These are phyloP conservation scores for Odontarrhena argentea DNA, from an alignment of 345 rosid genomes.

Conservation along the genomic window DNA sequence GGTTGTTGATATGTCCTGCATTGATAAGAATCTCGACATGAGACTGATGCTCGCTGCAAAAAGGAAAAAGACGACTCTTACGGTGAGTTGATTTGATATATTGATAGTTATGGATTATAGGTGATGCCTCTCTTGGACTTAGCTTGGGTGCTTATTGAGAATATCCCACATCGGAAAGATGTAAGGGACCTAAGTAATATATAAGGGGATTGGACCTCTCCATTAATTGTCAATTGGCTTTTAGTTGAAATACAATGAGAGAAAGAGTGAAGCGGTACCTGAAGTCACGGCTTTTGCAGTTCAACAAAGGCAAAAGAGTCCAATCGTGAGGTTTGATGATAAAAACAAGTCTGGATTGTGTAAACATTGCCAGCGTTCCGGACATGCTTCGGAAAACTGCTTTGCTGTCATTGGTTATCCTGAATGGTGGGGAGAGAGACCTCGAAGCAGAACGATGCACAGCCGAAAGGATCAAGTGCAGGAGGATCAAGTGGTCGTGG, in stretches of 20 bases:
- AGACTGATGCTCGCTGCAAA: constrained; percentile 61
- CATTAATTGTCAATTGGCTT: no score
- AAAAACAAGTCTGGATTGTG: no score
- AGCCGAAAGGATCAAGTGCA: not conserved
- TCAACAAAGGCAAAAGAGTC: no score
- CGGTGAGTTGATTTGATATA: constrained; percentile 42
- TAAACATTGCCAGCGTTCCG: no score
- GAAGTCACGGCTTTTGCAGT: no score
- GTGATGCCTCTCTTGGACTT: not conserved
- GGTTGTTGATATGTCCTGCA: constrained; percentile 61
- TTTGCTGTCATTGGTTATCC: not conserved
- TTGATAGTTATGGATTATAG: not conserved
- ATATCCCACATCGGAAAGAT: no score
- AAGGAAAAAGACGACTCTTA: constrained; percentile 44
- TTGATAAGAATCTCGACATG: constrained; percentile 63
- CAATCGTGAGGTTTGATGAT: no score
- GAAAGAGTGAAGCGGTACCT: no score
- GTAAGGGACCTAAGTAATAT: no score
- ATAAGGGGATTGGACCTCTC: no score
- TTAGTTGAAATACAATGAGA: no score
- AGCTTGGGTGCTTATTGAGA: no score
- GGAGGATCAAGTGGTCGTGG: not conserved
- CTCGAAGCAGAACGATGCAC: not conserved
- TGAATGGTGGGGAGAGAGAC: not conserved
- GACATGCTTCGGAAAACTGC: not conserved